phyloP scores from a whole-genome alignment of 805 yeast genomes.

The Wickerhamiella kurtzmanii region DNA sequence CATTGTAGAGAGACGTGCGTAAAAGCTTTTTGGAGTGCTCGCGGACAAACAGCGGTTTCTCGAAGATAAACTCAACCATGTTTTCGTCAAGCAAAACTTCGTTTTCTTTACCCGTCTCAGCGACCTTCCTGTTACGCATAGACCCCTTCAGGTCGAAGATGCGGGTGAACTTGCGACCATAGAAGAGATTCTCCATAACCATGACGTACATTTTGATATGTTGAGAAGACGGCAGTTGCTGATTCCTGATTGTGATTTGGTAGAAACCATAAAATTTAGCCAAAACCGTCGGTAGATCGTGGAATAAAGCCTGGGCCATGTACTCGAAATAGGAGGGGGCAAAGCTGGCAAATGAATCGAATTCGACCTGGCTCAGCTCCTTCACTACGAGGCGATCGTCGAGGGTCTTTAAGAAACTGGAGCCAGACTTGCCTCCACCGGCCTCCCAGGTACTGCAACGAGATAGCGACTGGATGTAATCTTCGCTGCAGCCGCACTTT shows the following conservation, averaged over 20 bases:
- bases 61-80: constrained; percentile 96
- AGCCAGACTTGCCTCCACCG: constrained; percentile 92
- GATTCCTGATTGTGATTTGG: constrained; percentile 80
- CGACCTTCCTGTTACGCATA: constrained; percentile 92
- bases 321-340: constrained; percentile 96
- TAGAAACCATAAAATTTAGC: constrained; percentile 94
- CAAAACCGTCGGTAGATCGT: constrained; percentile 84
- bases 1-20: constrained; percentile 87
- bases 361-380: constrained; percentile 73
- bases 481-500: constrained; percentile 63
- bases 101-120: constrained; percentile 89
- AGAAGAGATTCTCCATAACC: constrained; percentile 91
- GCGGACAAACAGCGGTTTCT: constrained; percentile 84
- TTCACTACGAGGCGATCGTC: constrained; percentile 85
- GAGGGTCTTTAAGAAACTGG: constrained; percentile 79
- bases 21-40: constrained; percentile 80
- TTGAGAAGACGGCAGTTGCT: constrained; percentile 33
- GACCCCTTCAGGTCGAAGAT: constrained; percentile 96
- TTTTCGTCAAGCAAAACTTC: constrained; percentile 92
- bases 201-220: constrained; percentile 70
- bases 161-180: constrained; percentile 64
- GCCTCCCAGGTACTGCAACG: constrained; percentile 94
- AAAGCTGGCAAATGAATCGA: constrained; percentile 86
- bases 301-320: constrained; percentile 88
- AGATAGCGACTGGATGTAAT: constrained; percentile 77